Conservation (phyloP, 73 alveolate genomes). For the Paramecium sonneborni region DNA sequence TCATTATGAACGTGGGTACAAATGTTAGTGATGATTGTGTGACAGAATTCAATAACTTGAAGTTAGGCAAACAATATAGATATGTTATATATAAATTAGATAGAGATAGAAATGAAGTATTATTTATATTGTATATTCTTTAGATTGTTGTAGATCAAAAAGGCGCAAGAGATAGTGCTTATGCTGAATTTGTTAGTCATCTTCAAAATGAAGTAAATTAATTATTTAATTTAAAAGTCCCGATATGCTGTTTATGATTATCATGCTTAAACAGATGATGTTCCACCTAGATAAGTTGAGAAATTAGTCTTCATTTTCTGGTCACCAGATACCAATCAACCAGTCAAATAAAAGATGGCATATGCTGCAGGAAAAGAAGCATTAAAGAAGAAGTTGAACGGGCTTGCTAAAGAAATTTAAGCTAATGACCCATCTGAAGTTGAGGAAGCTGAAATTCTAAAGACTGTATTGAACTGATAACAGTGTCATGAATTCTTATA, state of each 20-base stretch:
- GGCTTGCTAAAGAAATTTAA: constrained; percentile 38
- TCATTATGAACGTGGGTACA: constrained; percentile 47
- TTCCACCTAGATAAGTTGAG: constrained; percentile 39
- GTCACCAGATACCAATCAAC: constrained; percentile 54
- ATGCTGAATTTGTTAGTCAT: constrained; percentile 15
- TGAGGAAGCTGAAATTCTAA: background rate
- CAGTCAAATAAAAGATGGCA: constrained; percentile 39
- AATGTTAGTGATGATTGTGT: constrained; percentile 36
- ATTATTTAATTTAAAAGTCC: background rate
- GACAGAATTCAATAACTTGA: constrained; percentile 28
- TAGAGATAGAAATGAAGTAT: background rate
- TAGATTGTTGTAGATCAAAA: constrained; percentile 8
- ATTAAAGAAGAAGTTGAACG: constrained; percentile 36
- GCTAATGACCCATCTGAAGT: constrained; percentile 49
- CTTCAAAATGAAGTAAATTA: constrained; percentile 21
- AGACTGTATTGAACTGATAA: background rate
- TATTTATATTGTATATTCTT: background rate
- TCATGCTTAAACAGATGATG: constrained; percentile 52
- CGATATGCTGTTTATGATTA: constrained; percentile 50
- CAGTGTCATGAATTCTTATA: background rate
- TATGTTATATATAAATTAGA: background rate
- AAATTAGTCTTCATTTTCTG: constrained; percentile 40
- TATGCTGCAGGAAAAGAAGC: constrained; percentile 51
- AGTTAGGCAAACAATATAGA: constrained; percentile 30
- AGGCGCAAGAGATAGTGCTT: constrained; percentile 25